A percentile compares a stretch with the other conserved stretches of the same genome.
These are phyloP conservation scores for Coniochaeta sp. DNA, from an alignment of 2,329 filamentous ascomycete genomes.

Conservation along the genomic window DNA sequence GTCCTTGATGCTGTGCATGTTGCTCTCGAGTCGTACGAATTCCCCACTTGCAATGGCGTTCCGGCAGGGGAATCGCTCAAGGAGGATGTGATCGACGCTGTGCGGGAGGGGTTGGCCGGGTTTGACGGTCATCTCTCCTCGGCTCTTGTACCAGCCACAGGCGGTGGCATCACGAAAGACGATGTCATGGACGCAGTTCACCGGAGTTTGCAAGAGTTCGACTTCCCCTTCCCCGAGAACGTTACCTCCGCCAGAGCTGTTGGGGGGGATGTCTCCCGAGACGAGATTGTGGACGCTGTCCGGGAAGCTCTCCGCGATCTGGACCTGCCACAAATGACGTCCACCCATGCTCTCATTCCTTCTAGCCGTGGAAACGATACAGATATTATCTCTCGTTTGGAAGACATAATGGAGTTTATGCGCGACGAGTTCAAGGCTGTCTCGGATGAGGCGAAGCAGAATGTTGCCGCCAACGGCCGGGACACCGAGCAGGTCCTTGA, in stretches of 20 bases:
- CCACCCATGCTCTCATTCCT: conserved; percentile 26
- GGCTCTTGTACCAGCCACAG: neutral
- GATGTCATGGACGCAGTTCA: conserved; percentile 17
- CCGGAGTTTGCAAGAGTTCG: conserved; percentile 21
- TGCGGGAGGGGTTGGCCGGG: conserved; percentile 11
- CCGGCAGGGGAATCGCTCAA: conserved; percentile 5
- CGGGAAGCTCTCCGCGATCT: conserved; percentile 7
- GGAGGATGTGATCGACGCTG: conserved; percentile 15
- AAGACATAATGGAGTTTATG: conserved; percentile 59
- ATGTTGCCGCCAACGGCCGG: conserved; percentile 68
- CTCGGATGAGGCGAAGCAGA: conserved; percentile 65
- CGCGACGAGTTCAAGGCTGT: conserved; percentile 52
- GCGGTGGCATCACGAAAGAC: conserved; percentile 4
- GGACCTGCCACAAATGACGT: conserved; percentile 10
- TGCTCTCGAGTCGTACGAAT: conserved; percentile 18
- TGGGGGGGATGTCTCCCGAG: neutral
- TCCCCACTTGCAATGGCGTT: conserved; percentile 6
- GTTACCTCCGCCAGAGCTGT: neutral
- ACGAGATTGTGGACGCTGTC: conserved; percentile 18
- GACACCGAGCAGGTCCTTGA: conserved; percentile 87
- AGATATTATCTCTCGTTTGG: conserved; percentile 47
- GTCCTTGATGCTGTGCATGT: conserved; percentile 13
- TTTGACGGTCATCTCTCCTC: neutral
- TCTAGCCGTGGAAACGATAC: conserved; percentile 30
- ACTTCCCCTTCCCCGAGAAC: conserved; percentile 14